Percentiles rank a stretch among this genome's conserved stretches.
Conservation (phyloP, 306 rosid species). For the Inga leiocalycina region DNA sequence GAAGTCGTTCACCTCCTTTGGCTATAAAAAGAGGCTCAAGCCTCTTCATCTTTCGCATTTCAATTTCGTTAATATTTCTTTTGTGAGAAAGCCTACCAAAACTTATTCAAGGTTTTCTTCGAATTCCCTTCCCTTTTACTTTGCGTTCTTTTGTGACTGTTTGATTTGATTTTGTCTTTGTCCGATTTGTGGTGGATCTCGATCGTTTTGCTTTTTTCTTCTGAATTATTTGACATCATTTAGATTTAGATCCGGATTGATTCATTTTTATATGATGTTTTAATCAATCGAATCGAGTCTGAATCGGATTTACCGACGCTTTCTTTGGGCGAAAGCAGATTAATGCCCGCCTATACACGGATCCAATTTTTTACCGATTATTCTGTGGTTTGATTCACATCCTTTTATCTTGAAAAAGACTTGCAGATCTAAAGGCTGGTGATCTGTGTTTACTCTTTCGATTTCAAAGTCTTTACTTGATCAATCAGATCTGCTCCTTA, state of each 20-base stretch:
- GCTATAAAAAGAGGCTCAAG: constrained; percentile 24
- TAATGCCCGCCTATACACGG: too few species aligned
- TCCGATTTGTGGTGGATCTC: neutral
- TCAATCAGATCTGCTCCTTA: neutral
- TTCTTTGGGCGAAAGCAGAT: neutral
- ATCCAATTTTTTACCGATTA: neutral
- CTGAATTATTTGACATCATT: neutral
- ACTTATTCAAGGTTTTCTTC: constrained; percentile 32
- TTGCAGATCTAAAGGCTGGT: neutral
- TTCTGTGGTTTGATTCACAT: neutral
- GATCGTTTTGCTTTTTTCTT: neutral
- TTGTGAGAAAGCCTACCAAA: too few species aligned
- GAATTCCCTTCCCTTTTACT: neutral
- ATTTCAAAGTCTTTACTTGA: neutral
- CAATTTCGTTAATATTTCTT: neutral
- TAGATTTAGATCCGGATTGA: neutral
- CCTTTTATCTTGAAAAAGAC: neutral
- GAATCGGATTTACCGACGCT: neutral
- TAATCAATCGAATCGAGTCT: neutral
- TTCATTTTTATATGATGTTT: neutral
- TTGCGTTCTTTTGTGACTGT: too few species aligned
- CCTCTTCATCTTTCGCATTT: neutral
- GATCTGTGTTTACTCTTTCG: neutral
- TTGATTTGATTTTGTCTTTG: neutral
- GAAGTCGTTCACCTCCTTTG: neutral